Evolutionary conservation across 768 basidiomycete genomes (phyloP), one percentile per base, ranked within the genome.

Genomic region (Russula abietina): DNA sequence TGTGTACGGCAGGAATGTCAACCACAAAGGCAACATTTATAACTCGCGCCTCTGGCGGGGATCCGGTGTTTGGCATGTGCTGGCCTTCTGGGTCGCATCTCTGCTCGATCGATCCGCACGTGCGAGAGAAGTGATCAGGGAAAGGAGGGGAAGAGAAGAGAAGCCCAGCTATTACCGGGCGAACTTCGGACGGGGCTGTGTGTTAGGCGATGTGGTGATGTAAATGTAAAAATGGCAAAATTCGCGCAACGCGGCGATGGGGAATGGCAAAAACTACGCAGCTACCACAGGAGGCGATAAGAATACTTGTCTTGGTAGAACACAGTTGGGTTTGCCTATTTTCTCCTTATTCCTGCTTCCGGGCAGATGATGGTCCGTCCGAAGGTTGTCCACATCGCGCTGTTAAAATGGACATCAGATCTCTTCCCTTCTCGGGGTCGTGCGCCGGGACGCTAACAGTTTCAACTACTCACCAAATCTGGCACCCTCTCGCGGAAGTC

Each of bases 231-330:
- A 22, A 32, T 54, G 28, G 62, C 62, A 17, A 59, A 63, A 63
- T 24, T 63, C 62, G 43, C 62, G 51, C 62, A 63, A 39, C 7
- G 26, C 16, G n/a, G 52, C 22, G 17, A 45, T 48, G 28, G 22
- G 52, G 62, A 63, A 63, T 63, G 57, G 62, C 62, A 33, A 59
- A 63, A 63, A 48, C 36, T 63, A 63, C 62, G 62, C 62, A 63
- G 14, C 41, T 11, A n/a, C 38, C 22, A 17, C 38, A 53, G 19
- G 28, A 38, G 39, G 28, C 22, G 12, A 28, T 2, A 9, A 46
- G 50, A 62, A 39, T 58, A 53, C 61, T 36, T 9, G 12, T 43
- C 30, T 38, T 24, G 16, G 56, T 2, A 19, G 9, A 10, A 45
- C 10, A 11, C 22, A 11, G 32, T 12, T 36, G 32, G 32, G 32